Conservation (phyloP, 306 rosid genomes). For the Trifolium dubium region DNA sequence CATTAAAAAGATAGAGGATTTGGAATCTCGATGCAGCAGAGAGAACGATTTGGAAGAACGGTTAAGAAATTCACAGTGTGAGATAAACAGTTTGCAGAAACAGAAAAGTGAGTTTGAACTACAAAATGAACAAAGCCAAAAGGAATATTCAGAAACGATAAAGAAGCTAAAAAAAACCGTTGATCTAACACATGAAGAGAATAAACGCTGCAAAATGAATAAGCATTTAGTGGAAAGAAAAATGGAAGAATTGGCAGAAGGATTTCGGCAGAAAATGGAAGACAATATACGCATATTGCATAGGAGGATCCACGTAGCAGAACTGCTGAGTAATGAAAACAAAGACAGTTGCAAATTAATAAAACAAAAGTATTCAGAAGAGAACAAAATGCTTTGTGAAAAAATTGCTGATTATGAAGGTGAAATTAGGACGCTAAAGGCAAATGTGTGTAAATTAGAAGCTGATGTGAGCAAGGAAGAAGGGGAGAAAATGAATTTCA, state of each 20-base stretch:
- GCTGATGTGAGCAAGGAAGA: conserved; percentile 62
- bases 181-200: background rate
- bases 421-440: conserved; percentile 45
- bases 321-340: conserved; percentile 61
- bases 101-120: background rate
- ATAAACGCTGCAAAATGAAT: background rate
- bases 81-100: conserved; percentile 11
- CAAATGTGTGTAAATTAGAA: conserved; percentile 64
- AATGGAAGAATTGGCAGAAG: conserved; percentile 8
- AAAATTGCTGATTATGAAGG: conserved; percentile 49
- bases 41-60: conserved; percentile 49
- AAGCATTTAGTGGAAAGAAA: background rate
- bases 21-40: conserved; percentile 51
- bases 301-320: conserved; percentile 61
- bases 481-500: conserved; percentile 63
- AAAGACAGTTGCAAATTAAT: conserved; percentile 50
- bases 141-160: conserved; percentile 27
- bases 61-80: conserved; percentile 25
- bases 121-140: conserved; percentile 3
- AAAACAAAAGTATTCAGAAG: conserved; percentile 49
- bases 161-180: conserved; percentile 47
- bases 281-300: conserved; percentile 55
- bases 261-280: conserved; percentile 43
- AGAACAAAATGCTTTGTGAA: conserved; percentile 44
- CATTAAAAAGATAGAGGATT: conserved; percentile 43